Percentiles rank a stretch among this genome's conserved stretches.
These are phyloP conservation scores for Zygoascus biomembranicola DNA, from an alignment of 805 yeast species.

Conservation along the genomic window DNA sequence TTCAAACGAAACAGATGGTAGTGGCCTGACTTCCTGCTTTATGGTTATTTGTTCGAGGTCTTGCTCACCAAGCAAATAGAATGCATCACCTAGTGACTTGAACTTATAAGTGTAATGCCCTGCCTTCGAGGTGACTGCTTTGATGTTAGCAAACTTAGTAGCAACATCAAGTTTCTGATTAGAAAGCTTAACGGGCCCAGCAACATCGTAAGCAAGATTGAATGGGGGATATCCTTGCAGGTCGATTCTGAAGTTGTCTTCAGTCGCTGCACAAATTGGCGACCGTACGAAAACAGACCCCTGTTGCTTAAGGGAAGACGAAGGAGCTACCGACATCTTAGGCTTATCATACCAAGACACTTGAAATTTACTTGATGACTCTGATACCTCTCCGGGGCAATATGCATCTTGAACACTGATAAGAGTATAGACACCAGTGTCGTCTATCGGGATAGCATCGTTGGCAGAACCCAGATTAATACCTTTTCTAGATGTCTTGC, in stretches of 20 bases:
- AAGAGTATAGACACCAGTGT: slow-evolving; percentile 43
- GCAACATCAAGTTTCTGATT: slow-evolving; percentile 38
- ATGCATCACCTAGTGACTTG: slow-evolving; percentile 54
- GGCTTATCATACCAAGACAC: slow-evolving; percentile 43
- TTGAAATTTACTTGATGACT: slow-evolving; percentile 29
- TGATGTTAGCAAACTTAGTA: slow-evolving; percentile 42
- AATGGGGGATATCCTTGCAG: slow-evolving; percentile 56
- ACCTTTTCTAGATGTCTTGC: slow-evolving; percentile 5
- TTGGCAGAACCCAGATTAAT: slow-evolving; percentile 8
- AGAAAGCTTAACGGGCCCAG: slow-evolving; percentile 13
- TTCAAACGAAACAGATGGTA: slow-evolving; percentile 54
- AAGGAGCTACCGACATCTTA: slow-evolving; percentile 31
- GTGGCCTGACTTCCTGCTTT: slow-evolving; percentile 45
- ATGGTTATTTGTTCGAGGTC: slow-evolving; percentile 26
- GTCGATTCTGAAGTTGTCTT: slow-evolving; percentile 41
- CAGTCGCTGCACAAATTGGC: slow-evolving; percentile 41
- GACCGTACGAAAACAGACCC: slow-evolving; percentile 26
- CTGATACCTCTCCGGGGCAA: slow-evolving; percentile 41
- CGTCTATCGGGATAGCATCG: slow-evolving; percentile 29
- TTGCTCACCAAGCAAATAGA: slow-evolving; percentile 28
- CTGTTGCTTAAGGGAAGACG: slow-evolving; percentile 19
- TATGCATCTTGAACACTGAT: slow-evolving; percentile 40
- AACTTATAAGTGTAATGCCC: slow-evolving; percentile 61
- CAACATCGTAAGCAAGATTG: slow-evolving; percentile 48
- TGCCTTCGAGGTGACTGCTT: slow-evolving; percentile 33